A percentile compares a stretch with the other conserved stretches of the same genome.
phyloP scores from a whole-genome alignment of 495 filamentous ascomycete species.

The Penicillium cataractarum region DNA sequence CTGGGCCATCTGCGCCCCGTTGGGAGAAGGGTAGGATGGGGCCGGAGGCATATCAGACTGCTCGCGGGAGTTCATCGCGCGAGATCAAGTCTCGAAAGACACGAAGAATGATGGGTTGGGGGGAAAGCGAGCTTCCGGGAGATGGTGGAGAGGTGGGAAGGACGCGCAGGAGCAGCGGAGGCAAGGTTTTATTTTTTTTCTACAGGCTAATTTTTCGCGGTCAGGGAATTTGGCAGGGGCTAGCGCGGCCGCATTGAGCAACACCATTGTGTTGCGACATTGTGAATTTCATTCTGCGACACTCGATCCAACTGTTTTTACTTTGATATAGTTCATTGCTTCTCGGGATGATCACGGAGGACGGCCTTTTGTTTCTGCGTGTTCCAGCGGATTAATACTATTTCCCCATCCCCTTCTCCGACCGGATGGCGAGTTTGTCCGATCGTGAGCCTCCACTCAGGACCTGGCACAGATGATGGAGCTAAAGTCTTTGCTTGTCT shows the following conservation, averaged over 20 bases:
- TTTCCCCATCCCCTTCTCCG: slow-evolving; percentile 44
- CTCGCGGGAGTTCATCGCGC: slow-evolving; percentile 50
- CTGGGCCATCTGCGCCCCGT: slow-evolving; percentile 52
- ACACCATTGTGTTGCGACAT: slow-evolving; percentile 38
- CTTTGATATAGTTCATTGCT: slow-evolving; percentile 34
- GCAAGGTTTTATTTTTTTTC: slow-evolving; percentile 39
- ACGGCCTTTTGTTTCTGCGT: slow-evolving; percentile 56
- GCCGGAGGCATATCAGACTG: slow-evolving; percentile 53
- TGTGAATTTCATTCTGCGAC: slow-evolving; percentile 7
- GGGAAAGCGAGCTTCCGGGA: slow-evolving; percentile 32
- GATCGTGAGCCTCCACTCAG: slow-evolving; percentile 6
- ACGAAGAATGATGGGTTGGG: slow-evolving; percentile 19
- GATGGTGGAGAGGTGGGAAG: slow-evolving; percentile 38
- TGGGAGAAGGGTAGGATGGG: slow-evolving; percentile 53
- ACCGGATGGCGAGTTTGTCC: slow-evolving; percentile 21
- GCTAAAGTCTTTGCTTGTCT: not conserved
- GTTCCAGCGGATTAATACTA: slow-evolving; percentile 54
- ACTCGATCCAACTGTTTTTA: slow-evolving; percentile 14
- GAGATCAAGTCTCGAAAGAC: slow-evolving; percentile 15
- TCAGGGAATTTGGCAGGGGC: slow-evolving; percentile 44
- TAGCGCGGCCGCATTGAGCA: slow-evolving; percentile 45
- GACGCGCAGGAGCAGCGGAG: slow-evolving; percentile 39
- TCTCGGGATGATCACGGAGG: slow-evolving; percentile 45
- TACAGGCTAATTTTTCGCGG: slow-evolving; percentile 47
- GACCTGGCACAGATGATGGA: not conserved